Conservation (phyloP, 2,329 filamentous ascomycete genomes). For the Thelonectria blattea region DNA sequence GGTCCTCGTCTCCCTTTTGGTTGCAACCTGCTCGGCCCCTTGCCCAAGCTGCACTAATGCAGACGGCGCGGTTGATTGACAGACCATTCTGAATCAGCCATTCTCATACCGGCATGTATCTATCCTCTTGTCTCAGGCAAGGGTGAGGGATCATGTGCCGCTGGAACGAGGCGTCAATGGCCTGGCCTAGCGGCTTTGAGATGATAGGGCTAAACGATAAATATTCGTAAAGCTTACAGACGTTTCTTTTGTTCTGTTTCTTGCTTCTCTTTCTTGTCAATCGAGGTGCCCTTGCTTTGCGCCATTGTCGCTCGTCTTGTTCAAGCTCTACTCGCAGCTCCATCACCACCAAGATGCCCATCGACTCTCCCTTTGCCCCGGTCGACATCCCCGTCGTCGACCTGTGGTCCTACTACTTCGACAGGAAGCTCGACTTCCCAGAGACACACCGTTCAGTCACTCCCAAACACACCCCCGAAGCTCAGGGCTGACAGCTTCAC, state of each 20-base stretch:
- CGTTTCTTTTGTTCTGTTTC: too few species aligned
- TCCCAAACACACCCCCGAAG: neutral
- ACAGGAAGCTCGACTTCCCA: conserved; percentile 69
- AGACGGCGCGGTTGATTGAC: neutral
- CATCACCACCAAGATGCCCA: conserved; percentile 63
- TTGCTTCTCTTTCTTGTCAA: neutral
- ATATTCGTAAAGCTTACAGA: neutral
- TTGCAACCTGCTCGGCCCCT: too few species aligned
- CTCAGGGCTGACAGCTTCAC: conserved; percentile 6
- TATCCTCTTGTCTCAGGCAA: neutral
- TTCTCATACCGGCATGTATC: too few species aligned
- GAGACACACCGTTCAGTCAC: conserved; percentile 71
- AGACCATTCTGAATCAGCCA: neutral
- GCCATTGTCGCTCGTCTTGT: neutral
- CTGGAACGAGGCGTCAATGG: neutral
- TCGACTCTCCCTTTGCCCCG: conserved; percentile 67
- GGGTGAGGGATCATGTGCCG: neutral
- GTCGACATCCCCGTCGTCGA: conserved; percentile 77
- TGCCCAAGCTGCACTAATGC: neutral
- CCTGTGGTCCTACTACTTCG: conserved; percentile 80
- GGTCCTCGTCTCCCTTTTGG: too few species aligned
- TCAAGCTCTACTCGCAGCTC: neutral
- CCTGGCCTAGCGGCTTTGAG: neutral
- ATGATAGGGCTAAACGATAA: neutral
- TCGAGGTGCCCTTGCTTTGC: neutral